Evolutionary conservation across 2,329 filamentous ascomycete species (phyloP).

Genomic region (Colletotrichum paranaense): DNA sequence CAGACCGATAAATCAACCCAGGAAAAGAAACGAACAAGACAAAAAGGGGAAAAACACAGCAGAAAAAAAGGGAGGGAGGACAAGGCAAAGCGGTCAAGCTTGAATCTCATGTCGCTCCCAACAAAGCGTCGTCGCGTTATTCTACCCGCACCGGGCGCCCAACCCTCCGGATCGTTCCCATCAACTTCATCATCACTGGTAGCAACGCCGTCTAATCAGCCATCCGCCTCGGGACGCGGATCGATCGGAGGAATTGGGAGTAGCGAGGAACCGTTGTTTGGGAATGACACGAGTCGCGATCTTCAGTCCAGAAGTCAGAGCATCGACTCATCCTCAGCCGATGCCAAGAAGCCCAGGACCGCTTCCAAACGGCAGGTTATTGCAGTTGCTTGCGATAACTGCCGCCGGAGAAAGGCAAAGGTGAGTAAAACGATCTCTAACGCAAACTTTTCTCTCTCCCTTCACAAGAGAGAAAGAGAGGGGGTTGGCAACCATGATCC

Average conservation of each 20-base stretch:
- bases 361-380: constrained; percentile 29
- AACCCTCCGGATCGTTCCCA: neutral
- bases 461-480: neutral
- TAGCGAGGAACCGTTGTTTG: neutral
- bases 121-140: constrained; percentile 31
- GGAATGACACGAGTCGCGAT: neutral
- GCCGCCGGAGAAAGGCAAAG: constrained; percentile 30
- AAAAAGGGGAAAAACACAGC: neutral
- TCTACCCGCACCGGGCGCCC: constrained; percentile 23
- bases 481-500: neutral
- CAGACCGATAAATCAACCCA: neutral
- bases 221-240: neutral
- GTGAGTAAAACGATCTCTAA: neutral
- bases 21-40: neutral
- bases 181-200: neutral
- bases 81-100: neutral
- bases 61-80: neutral
- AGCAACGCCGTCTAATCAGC: neutral
- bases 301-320: constrained; percentile 17
- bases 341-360: constrained; percentile 17
- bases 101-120: constrained; percentile 23
- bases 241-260: neutral
- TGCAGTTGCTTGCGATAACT: constrained; percentile 33
- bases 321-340: constrained; percentile 17
- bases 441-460: neutral